Base-by-base conservation (phyloP, 2,329 filamentous ascomycete genomes). In the Botryotinia globosa region DNA sequence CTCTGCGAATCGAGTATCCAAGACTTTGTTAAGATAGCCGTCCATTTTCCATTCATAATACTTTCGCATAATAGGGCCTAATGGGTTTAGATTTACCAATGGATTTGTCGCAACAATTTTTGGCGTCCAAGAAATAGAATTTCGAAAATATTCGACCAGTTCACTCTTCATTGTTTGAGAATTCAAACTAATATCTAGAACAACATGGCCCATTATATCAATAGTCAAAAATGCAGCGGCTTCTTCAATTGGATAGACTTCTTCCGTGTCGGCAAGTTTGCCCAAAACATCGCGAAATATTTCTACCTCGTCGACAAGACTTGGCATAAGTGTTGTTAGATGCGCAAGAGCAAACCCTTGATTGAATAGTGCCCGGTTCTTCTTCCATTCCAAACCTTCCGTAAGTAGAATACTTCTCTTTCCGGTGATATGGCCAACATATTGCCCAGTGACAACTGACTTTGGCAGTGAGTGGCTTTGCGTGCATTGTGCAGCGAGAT, bases 301-400 rank as follows among this genome's bases (percentile, higher is more conserved):
- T 3, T 64, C 42, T 16, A 72, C 72, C 54, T 78, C 76, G 39
- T 75, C 73, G 1, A 79, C 76, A 7, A 79, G 74, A 56, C 70
- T 64, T 16, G 73, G 66, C 25, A 76, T 72, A 18, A 77, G 70
- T 25, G 64, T 74, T 25, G 75, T 69, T 6, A 78, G 32, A 72
- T 77, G 73, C 16, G 65, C 71, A 18, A 74, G 63, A 20, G 69
- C 71, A 65, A 80, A 79, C 3, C 78, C 77, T n/a, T 75, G 75
- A 66, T 75, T 77, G 29, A 79, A 80, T 8, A 78, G 58, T 29
- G 74, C 73, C 4, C 77, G 76, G 4, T 73, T 66, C 25, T 69
- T 73, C 67, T 77, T 78, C 78, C 78, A 80, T 59, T 76, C 72
- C n/a, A 72, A 51, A 61, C 74, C 77, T 37, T 74, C 75, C 2